Base-by-base conservation (phyloP, 2,329 filamentous ascomycete species). In the Chaetomiaceae sp. region DNA sequence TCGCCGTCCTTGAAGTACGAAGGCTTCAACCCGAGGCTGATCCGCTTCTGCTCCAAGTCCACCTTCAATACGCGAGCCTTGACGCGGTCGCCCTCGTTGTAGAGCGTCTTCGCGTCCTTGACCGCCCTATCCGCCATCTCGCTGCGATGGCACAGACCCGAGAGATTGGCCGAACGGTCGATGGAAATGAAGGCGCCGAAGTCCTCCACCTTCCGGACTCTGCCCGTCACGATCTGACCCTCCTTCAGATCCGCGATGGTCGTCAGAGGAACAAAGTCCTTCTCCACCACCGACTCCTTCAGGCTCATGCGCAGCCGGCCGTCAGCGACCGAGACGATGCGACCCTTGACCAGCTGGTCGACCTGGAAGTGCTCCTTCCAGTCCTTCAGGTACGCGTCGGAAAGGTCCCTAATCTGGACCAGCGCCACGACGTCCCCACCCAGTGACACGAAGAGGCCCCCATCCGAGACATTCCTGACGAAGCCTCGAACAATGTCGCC, bases 101-200 rank as follows among this genome's bases (percentile, higher is more conserved):
- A 97, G 33, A 98, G 74, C 60, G 89, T 91, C 52, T 80, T 82
- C n/a, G 90, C 86, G 68, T 97, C 87, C 42, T 86, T 76, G 19
- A 96, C 82, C 5, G 76, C 70, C 57, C 84, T 83, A 55, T 95
- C 88, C 0, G 93, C 90, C 76, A 98, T 89, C 63, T 98, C 84
- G 53, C 83, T 91, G 52, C 86, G 81, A 65, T 98, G 93, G 64
- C 91, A 97, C 9, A 98, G 76, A 51, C 93, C 93, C 57, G 91
- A 95, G 52, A 98, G 81, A 56, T 95, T 95, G 45, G 79, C 75
- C 4, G 90, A 94, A 50, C 85, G 82, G 64, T 96, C 88, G 17
- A 98, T 73, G 35, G 94, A 79, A 57, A 98, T 86, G 64, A 98
- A 98, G 5, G 91, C 91, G 54, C 93, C 93, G 63, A 90, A 98